Evolutionary conservation across 129 eudicot genomes (phyloP), one percentile per base, ranked within the genome.

Genomic region (Flaveria bidentis): DNA sequence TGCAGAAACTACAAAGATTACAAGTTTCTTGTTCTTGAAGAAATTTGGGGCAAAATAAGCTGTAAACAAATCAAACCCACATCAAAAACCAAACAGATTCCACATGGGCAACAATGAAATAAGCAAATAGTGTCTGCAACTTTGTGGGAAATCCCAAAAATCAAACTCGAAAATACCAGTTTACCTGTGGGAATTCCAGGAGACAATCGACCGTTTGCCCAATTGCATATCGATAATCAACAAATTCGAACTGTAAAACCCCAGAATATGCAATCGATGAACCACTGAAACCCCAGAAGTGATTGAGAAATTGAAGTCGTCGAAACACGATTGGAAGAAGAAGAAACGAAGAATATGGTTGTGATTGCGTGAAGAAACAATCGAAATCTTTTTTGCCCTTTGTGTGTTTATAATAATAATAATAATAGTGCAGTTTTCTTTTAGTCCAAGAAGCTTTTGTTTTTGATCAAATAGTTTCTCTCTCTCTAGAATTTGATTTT

Each of bases 161-260:
- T 39, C 12, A 45, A 62, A 58, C 67, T 30, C 11, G 0, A 73
- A 20, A 60, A 23, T 23, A 23, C 52, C 68, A 83, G 61, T 60
- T 71, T 81, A 85, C 88, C 88, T 62, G 78, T 55, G 36, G 50
- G 81, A 83, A 70, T 71, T 18, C 67, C 72, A 79, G 63, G 72
- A 26, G 55, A 72, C 55, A 61, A 70, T 47, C 64, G 62, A 36
- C 41, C 41, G 41, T 36, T 36, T 36, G 5, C 41, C 41, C 41
- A 36, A 36, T 36, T 36, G 41, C 41, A 36, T 36, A 36, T 36
- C 41, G 41, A 36, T 36, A 6, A 36, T 36, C 41, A 36, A 36
- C 41, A 4, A 36, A 5, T 4, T 26, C 11, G 14, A 30, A 79
- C 33, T 79, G 20, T 47, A 79, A 79, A 79, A 67, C 83, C 78